Base-by-base conservation (phyloP, 225 moss, liverwort and hornwort species). In the Pseudisothecium myosuroides region DNA sequence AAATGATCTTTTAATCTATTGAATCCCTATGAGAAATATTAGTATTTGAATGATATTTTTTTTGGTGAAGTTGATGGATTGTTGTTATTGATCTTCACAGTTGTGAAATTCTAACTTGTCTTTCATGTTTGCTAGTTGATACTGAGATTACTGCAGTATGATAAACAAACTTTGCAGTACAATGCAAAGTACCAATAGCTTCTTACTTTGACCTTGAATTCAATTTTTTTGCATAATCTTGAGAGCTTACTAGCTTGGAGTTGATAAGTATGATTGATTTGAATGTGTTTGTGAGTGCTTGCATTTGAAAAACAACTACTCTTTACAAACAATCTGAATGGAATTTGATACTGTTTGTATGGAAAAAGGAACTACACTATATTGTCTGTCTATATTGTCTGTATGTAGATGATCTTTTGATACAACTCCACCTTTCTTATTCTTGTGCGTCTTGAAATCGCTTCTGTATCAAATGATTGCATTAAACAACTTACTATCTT, bases 1-100 rank as follows among this genome's bases (percentile, higher is more conserved):
- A 23, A 36, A 36, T 9, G 23, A 16, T 37, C 2, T 24, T 0
- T 1, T 2, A 56, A 0, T 16, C n/a, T 4, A 17, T 26, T 0
- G 0, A 79, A 27, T 54, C 21, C 34, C 2, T 52, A 10, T 47
- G 1, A 41, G 0, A 29, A 17, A 3, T 7, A 36, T 0, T 8
- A 21, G 12, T 4, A 11, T 19, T 31, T 19, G 4, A 76, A 21
- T 0, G 2, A 23, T 5, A 50, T 0, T 54, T 3, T 78, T 32
- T 10, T 26, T 1, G 0, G 6, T 8, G 15, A 56, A n/a, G 10
- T 80, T 18, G 2, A 58, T 26, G 7, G 1, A 59, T 59, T 58
- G 41, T 28, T 59, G 41, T 41, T 10, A 1, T 21, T 59, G 3
- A 18, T 56, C 27, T 56, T 58, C 0, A 14, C 0, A n/a, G 2